These are phyloP conservation scores for Syzygium jambos DNA, from an alignment of 345 rosid genomes.

Conservation along the genomic window DNA sequence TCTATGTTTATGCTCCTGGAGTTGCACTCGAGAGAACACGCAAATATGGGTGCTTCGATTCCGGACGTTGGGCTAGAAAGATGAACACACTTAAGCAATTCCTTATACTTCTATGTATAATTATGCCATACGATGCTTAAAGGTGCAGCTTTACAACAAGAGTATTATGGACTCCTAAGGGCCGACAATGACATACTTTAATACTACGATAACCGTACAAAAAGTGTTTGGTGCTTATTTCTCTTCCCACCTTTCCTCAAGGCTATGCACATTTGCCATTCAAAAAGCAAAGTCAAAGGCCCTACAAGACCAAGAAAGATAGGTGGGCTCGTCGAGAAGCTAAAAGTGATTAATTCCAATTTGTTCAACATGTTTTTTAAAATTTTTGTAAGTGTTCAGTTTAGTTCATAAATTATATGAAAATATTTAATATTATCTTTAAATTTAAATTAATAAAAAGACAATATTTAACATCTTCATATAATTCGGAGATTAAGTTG, in stretches of 20 bases:
- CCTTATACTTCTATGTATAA: background rate
- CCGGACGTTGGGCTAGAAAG: background rate
- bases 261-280: background rate
- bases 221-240: background rate
- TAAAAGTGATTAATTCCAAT: background rate
- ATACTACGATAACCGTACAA: background rate
- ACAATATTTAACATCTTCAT: too few species aligned
- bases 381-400: too few species aligned
- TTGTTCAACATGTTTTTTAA: too few species aligned
- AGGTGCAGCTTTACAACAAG: background rate
- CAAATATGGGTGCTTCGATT: background rate
- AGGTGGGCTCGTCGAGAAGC: background rate
- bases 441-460: too few species aligned
- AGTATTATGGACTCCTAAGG: background rate
- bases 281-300: background rate
- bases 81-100: background rate
- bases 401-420: too few species aligned
- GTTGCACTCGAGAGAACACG: background rate
- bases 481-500: too few species aligned
- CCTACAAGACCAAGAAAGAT: background rate
- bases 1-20: background rate
- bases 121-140: background rate
- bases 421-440: too few species aligned
- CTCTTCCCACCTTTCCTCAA: background rate
- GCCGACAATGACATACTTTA: background rate